Evolutionary conservation across 257 asterid species (phyloP).

Genomic region (Schizonepeta tenuifolia): DNA sequence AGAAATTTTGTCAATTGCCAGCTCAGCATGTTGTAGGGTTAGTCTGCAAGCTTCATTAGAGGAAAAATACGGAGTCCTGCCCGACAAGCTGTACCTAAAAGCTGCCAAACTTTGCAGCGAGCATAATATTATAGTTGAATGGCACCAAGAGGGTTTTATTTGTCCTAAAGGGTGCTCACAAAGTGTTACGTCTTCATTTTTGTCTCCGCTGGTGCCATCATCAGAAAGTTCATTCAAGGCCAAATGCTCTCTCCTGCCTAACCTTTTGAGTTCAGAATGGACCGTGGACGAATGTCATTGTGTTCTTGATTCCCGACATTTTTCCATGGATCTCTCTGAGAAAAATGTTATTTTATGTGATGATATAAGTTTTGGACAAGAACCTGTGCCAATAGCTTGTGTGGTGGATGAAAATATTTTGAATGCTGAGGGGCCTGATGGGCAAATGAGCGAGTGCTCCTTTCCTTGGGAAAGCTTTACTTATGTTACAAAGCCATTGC

Average conservation of each 20-base stretch:
- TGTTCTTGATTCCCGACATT: constrained; percentile 82
- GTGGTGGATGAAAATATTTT: constrained; percentile 90
- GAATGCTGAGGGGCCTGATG: constrained; percentile 87
- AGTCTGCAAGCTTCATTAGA: constrained; percentile 69
- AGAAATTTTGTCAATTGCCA: constrained; percentile 79
- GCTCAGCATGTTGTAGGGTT: constrained; percentile 79
- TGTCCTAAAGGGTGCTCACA: constrained; percentile 82
- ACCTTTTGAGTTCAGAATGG: constrained; percentile 64
- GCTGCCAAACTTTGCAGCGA: constrained; percentile 97
- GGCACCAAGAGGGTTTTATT: constrained; percentile 81
- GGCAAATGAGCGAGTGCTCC: constrained; percentile 60
- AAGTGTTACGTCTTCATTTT: constrained; percentile 37
- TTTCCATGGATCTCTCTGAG: constrained; percentile 80
- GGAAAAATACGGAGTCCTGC: constrained; percentile 69
- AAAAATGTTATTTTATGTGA: constrained; percentile 79
- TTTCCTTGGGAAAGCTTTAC: constrained; percentile 98
- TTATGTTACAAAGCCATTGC: constrained; percentile 73
- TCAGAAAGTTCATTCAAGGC: constrained; percentile 42
- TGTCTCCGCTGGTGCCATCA: constrained; percentile 53
- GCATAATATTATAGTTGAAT: constrained; percentile 68
- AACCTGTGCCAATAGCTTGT: constrained; percentile 85
- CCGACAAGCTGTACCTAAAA: constrained; percentile 73
- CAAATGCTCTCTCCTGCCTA: constrained; percentile 39
- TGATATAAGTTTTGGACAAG: constrained; percentile 92
- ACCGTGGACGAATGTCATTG: constrained; percentile 84